Percentiles rank a stretch among this genome's conserved stretches.
Conservation (phyloP, 2,329 filamentous ascomycete species). For the Xylaria sp. region DNA sequence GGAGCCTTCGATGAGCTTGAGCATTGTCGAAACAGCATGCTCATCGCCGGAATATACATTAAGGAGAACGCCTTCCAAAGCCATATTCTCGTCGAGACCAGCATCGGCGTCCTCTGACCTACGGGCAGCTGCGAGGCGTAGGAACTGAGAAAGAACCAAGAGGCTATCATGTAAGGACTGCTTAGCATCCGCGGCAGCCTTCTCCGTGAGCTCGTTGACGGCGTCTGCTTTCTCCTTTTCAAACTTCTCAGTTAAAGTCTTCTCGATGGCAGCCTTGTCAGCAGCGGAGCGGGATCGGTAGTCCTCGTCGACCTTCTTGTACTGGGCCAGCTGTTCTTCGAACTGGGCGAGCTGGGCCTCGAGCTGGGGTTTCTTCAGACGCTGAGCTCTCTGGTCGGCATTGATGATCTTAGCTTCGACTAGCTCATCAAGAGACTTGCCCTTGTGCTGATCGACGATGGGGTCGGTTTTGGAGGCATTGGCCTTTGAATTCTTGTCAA, state of each 20-base stretch:
- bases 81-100: conserved; percentile 77
- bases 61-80: conserved; percentile 82
- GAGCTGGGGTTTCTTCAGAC: conserved; percentile 79
- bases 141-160: conserved; percentile 79
- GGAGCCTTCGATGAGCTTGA: conserved; percentile 80
- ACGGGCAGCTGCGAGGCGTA: conserved; percentile 81
- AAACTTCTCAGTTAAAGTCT: conserved; percentile 61
- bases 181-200: conserved; percentile 64
- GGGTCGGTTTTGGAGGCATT: conserved; percentile 78
- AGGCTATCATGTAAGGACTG: conserved; percentile 72
- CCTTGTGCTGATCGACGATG: conserved; percentile 75
- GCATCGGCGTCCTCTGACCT: conserved; percentile 75
- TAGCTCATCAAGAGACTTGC: conserved; percentile 78
- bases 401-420: conserved; percentile 80
- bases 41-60: conserved; percentile 84
- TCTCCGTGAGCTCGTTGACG: conserved; percentile 64
- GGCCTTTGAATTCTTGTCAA: conserved; percentile 58
- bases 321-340: conserved; percentile 79
- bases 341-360: conserved; percentile 74
- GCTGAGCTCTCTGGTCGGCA: conserved; percentile 79
- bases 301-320: conserved; percentile 80
- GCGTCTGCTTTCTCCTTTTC: conserved; percentile 67
- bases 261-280: conserved; percentile 71
- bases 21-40: conserved; percentile 76
- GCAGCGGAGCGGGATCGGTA: conserved; percentile 70